These are phyloP conservation scores for Pythium dissotocum DNA, from an alignment of 352 stramenopile species.

Conservation along the genomic window DNA sequence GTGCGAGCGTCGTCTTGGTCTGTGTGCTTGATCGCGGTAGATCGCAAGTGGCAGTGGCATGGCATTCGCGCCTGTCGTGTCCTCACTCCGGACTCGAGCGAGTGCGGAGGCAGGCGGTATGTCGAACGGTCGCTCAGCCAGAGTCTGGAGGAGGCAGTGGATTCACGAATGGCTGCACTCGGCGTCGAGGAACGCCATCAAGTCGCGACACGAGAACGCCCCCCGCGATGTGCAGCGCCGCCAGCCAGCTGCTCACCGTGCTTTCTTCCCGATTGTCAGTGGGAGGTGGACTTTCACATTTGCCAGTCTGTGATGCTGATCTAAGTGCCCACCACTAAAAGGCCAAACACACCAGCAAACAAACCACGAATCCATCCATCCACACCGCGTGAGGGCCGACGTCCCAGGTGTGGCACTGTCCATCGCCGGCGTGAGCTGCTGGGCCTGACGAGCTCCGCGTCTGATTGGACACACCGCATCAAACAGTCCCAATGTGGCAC, in stretches of 20 bases:
- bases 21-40: not conserved
- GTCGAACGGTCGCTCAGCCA: too few relatives aligned
- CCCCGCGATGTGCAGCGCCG: slow-evolving; percentile 6
- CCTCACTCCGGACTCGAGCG: too few relatives aligned
- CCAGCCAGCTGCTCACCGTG: slow-evolving; percentile 11
- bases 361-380: too few relatives aligned
- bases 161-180: slow-evolving; percentile 13
- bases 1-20: not conserved
- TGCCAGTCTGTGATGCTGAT: not conserved
- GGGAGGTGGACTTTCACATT: not conserved
- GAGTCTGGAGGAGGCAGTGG: not conserved
- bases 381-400: not conserved
- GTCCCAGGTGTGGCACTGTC: not conserved
- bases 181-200: slow-evolving; percentile 26
- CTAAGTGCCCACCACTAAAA: too few relatives aligned
- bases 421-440: not conserved
- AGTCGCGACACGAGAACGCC: slow-evolving; percentile 12
- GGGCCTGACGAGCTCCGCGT: not conserved
- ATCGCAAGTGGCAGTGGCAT: not conserved
- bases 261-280: slow-evolving; percentile 5
- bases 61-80: not conserved
- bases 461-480: not conserved
- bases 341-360: too few relatives aligned
- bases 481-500: not conserved
- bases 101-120: too few relatives aligned